These are phyloP conservation scores for Pestalotiopsis sp. DNA, from an alignment of 2,329 filamentous ascomycete genomes.

Conservation along the genomic window DNA sequence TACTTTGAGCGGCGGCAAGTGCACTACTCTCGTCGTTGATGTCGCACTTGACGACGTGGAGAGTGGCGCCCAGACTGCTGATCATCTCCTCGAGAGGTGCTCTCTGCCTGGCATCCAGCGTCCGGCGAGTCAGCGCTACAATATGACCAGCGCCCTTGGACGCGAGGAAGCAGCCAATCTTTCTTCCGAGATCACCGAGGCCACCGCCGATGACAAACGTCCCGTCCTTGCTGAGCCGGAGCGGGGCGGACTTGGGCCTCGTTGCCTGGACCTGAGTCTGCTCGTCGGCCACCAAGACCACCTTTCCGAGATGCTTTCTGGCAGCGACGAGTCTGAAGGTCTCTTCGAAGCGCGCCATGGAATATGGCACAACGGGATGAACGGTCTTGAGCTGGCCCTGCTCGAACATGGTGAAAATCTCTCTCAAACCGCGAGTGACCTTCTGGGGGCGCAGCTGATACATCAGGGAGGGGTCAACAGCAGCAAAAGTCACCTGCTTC, in stretches of 20 bases:
- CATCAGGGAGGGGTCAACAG: conserved; percentile 1
- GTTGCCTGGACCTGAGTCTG: conserved; percentile 19
- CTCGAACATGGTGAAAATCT: conserved; percentile 14
- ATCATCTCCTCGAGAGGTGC: conserved; percentile 17
- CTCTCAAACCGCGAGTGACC: background rate
- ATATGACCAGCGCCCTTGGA: conserved; percentile 31
- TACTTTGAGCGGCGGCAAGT: conserved; percentile 3
- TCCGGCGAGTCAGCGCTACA: conserved; percentile 30
- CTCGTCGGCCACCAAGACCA: conserved; percentile 24
- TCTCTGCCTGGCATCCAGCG: conserved; percentile 14
- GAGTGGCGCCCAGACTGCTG: conserved; percentile 15
- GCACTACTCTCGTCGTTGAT: conserved; percentile 14
- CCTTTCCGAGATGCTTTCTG: conserved; percentile 38
- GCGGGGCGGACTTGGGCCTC: conserved; percentile 10
- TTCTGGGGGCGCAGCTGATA: background rate
- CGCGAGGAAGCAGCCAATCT: conserved; percentile 26
- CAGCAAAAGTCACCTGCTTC: conserved; percentile 32
- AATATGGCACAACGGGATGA: conserved; percentile 22
- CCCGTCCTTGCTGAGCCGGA: conserved; percentile 15
- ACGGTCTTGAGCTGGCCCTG: conserved; percentile 20
- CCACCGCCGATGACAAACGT: conserved; percentile 35
- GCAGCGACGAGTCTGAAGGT: conserved; percentile 38
- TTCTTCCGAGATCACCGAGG: conserved; percentile 32
- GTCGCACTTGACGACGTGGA: conserved; percentile 15
- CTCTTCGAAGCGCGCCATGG: conserved; percentile 22